Base-by-base conservation (phyloP, 2,329 filamentous ascomycete genomes). In the Calonectria hawksworthii region DNA sequence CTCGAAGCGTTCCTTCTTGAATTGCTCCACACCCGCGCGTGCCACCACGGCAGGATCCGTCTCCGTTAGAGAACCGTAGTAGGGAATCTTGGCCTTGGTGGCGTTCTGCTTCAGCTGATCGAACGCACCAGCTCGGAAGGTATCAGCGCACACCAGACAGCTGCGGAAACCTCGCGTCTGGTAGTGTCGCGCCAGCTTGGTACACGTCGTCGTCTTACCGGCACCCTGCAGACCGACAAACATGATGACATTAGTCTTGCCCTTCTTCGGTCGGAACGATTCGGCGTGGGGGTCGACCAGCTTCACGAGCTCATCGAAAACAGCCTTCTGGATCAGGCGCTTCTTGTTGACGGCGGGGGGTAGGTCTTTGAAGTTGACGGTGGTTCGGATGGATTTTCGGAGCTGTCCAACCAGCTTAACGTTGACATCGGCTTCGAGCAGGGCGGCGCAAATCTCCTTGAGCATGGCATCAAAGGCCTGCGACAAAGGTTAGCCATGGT, bases 101-200 rank as follows among this genome's bases (percentile, higher is more conserved):
- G 97, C 97, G 84, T 99, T 99, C 87, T 99, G 97, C 88, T 99
- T 99, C 85, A 99, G 86, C 88, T 99, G 97, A 84, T 99, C 97
- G 80, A 99, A 99, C 52, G 97, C 97, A 89, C 97, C 97, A 41
- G 97, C 97, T 87, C 97, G 95, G 90, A 99, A 99, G 32, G 97
- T 99, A 86, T 99, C 97, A 65, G 97, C 97, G 87, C 97, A 99
- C 41, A 99, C 97, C 71, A 99, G 88, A 79, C 96, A 98, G 10
- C 96, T 92, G 85, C 95, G 95, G 90, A 99, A 98, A 0, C 97
- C 97, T 76, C 97, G 90, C 13, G 95, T 95, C 85, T 98, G 95
- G 86, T 99, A 99, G 89, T 98, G 96, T 73, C 96, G 89, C 23
- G 97, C 97, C 77, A 99, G 90, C 87, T 99, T 99, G 51, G 97